Evolutionary conservation across 2,329 filamentous ascomycete genomes (phyloP).

Genomic region (Sporothrix curviconia): DNA sequence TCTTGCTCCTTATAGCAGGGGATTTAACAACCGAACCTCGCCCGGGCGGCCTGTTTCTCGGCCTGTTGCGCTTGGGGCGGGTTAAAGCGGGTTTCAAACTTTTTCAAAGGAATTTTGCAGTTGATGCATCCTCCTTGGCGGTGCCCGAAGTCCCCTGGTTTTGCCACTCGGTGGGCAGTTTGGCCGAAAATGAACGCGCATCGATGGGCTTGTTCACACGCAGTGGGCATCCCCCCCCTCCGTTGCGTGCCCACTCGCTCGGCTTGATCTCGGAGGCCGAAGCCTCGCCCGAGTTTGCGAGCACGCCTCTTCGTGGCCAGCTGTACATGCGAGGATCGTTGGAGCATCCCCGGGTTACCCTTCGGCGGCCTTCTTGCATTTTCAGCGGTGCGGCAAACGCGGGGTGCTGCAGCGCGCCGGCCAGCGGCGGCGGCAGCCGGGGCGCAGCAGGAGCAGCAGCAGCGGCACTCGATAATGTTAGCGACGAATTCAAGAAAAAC

Average conservation of each 20-base stretch:
- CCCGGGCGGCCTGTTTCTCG: constrained; percentile 46
- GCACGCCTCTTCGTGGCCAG: constrained; percentile 52
- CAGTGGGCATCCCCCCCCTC: constrained; percentile 50
- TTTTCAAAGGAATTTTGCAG: constrained; percentile 75
- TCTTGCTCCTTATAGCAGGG: constrained; percentile 48
- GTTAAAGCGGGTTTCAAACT: constrained; percentile 73
- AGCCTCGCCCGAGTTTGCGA: constrained; percentile 48
- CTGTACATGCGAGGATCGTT: constrained; percentile 42
- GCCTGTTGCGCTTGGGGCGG: constrained; percentile 53
- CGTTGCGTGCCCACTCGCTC: constrained; percentile 45
- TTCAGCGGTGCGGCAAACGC: too few species aligned
- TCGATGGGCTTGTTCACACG: constrained; percentile 70
- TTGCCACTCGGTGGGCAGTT: constrained; percentile 77
- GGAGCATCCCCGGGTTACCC: constrained; percentile 11
- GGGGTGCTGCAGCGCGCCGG: neutral
- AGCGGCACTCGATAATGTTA: too few species aligned
- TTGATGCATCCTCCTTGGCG: constrained; percentile 65
- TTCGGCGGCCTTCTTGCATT: constrained; percentile 15
- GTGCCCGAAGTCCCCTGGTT: constrained; percentile 64
- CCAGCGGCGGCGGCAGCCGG: neutral
- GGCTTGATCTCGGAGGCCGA: constrained; percentile 50
- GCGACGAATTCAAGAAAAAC: too few species aligned
- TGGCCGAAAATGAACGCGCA: constrained; percentile 73
- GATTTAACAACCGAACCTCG: constrained; percentile 43
- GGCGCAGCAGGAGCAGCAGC: neutral